A percentile compares a stretch with the other conserved stretches of the same genome.
Evolutionary conservation across 306 rosid genomes (phyloP).

Genomic region (Quercus rubra): DNA sequence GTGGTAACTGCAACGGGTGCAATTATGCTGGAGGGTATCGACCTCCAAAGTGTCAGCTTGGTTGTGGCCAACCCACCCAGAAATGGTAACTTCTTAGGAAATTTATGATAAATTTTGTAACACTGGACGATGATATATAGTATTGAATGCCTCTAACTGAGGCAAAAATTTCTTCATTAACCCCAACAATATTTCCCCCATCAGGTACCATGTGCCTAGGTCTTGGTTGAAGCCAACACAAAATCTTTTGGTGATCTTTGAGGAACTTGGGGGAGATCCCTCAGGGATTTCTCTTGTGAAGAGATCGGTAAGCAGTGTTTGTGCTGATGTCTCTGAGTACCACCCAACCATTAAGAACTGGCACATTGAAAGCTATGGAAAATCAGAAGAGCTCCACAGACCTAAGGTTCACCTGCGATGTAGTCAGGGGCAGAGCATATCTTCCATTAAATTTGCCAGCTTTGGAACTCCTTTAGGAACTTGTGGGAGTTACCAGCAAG

Average conservation of each 20-base stretch:
- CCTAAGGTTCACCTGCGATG: constrained; percentile 94
- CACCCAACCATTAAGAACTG: constrained; percentile 90
- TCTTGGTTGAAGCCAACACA: constrained; percentile 87
- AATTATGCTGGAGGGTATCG: constrained; percentile 66
- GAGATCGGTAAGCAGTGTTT: constrained; percentile 78
- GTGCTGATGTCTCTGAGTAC: constrained; percentile 88
- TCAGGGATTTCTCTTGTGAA: constrained; percentile 72
- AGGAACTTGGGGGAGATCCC: constrained; percentile 97
- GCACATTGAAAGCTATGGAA: constrained; percentile 89
- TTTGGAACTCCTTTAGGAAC: constrained; percentile 96
- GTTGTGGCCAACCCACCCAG: constrained; percentile 94
- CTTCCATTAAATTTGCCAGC: constrained; percentile 95
- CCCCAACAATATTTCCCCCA: constrained; percentile 17
- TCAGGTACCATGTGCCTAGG: constrained; percentile 97
- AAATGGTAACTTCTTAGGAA: constrained; percentile 50
- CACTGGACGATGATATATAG: not conserved
- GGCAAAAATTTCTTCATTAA: constrained; percentile 8
- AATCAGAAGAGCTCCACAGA: constrained; percentile 63
- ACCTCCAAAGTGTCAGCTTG: constrained; percentile 85
- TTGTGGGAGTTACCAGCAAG: constrained; percentile 89
- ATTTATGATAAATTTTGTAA: not conserved
- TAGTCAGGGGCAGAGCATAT: constrained; percentile 65
- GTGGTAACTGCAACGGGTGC: constrained; percentile 74
- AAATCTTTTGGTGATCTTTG: constrained; percentile 81
- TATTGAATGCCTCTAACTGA: constrained; percentile 7